Conservation (phyloP, 2,329 filamentous ascomycete genomes). For the Berkeleyomyces basicola region DNA sequence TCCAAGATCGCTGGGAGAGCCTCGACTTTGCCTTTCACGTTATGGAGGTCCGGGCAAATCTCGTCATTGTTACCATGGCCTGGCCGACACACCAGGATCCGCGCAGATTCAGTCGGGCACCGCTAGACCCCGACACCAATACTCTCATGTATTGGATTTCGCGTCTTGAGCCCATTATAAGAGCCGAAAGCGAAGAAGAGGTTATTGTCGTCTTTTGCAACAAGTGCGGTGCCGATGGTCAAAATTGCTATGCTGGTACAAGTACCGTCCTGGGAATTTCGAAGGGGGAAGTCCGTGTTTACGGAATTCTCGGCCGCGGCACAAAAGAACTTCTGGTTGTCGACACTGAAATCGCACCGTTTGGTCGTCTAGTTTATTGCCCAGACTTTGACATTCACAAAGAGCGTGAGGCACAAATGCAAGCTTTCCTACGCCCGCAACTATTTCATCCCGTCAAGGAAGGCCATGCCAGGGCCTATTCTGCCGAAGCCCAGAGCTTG, state of each 20-base stretch:
- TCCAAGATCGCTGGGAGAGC: constrained; percentile 15
- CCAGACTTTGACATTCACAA: constrained; percentile 11
- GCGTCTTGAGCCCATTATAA: constrained; percentile 49
- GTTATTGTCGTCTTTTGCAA: constrained; percentile 60
- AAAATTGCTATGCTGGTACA: constrained; percentile 54
- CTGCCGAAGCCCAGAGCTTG: not conserved
- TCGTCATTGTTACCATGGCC: constrained; percentile 61
- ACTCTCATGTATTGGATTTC: constrained; percentile 62
- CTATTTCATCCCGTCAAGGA: not conserved
- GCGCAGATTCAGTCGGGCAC: constrained; percentile 28
- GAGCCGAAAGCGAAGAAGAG: constrained; percentile 34
- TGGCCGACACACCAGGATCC: constrained; percentile 49
- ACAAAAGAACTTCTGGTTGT: constrained; percentile 52
- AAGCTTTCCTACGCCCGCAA: not conserved
- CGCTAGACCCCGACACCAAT: constrained; percentile 50
- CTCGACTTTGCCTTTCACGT: constrained; percentile 33
- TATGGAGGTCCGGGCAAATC: constrained; percentile 35
- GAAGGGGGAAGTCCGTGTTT: constrained; percentile 48
- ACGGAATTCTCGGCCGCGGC: constrained; percentile 51
- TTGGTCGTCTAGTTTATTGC: constrained; percentile 28
- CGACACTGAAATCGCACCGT: constrained; percentile 35
- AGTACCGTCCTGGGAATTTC: constrained; percentile 53
- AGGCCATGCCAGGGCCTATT: not conserved
- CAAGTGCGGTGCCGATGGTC: constrained; percentile 47
- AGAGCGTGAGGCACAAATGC: not conserved